Base-by-base conservation (phyloP, 1,284 basidiomycete species). In the Ceraceosorus bombacis region DNA sequence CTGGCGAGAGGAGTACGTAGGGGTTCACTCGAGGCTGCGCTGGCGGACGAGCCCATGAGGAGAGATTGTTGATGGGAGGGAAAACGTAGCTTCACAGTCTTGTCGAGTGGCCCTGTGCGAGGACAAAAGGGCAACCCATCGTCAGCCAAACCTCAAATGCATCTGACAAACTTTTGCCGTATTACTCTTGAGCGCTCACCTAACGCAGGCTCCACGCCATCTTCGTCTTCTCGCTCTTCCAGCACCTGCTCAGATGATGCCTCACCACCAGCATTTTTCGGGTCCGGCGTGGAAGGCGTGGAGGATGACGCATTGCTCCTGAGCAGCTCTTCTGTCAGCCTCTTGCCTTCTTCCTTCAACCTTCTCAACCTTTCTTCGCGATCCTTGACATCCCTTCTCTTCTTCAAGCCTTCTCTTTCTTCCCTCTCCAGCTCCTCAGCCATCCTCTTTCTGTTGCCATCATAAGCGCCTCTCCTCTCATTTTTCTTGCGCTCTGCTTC, bases 381-480 rank as follows among this genome's bases (percentile, higher is more conserved):
- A 15, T 53, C 57, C 57, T 43, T 50, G 52, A 41, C 41, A 15
- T 37, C 41, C 4, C 48, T 7, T 12, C 8, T 59, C 72, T 84
- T 83, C 69, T 85, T 83, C 65, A 82, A 80, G 65, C 83, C 82
- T 62, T 84, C 83, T 51, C 85, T 86, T 55, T 95, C 92, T 36
- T 87, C 82, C 63, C 85, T 85, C 70, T 90, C 87, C 13, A 95
- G 82, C 64, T 93, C 92, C 61, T 89, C 86, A 9, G 92, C 84
- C 72, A 92, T 82, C 17, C 79, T 83, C 77, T 88, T 89, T 39
- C 89, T 83, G 77, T 91, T 90, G 59, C 80, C 82, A 70, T 92
- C 88, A 76, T 86, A 89, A 9, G 83, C 80, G 5, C 88, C 83
- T 70, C 85, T 89, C 9, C 88, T 84, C 56, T 85, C 85, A 50